phyloP scores from a whole-genome alignment of 2,329 filamentous ascomycete species.

The Juglanconis oblonga region DNA sequence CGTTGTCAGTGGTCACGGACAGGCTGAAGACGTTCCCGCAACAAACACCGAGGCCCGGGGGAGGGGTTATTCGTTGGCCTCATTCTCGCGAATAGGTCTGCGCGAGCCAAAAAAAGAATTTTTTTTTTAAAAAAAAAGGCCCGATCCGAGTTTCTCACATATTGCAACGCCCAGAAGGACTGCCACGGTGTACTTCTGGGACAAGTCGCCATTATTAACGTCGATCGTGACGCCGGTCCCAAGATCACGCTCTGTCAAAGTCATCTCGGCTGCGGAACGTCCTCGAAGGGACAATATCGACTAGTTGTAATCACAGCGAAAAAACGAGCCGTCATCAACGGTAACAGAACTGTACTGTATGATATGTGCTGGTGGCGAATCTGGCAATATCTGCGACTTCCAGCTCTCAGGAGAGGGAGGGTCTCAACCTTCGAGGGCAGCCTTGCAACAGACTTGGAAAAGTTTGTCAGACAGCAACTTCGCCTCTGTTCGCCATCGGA shows the following conservation, averaged over 20 bases:
- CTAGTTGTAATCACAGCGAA: neutral
- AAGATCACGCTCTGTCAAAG: neutral
- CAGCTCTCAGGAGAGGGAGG: neutral
- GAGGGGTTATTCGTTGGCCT: neutral
- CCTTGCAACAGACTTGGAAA: no score
- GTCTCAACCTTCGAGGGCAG: no score
- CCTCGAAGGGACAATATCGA: neutral
- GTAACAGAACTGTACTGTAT: neutral
- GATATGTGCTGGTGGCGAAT: neutral
- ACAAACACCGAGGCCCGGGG: neutral
- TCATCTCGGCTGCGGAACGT: neutral
- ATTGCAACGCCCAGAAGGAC: constrained; percentile 11
- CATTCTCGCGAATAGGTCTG: neutral
- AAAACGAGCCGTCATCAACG: neutral
- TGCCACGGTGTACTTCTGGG: constrained; percentile 11
- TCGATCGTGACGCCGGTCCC: constrained; percentile 1
- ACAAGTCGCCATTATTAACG: neutral
- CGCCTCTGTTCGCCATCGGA: neutral
- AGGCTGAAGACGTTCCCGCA: neutral
- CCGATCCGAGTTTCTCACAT: neutral
- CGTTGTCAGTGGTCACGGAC: neutral
- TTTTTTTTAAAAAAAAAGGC: neutral
- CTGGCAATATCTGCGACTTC: neutral
- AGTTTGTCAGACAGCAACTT: no score
- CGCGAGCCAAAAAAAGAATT: neutral